These are phyloP conservation scores for Symbiodinium natans DNA, from an alignment of 73 alveolate genomes.

Conservation along the genomic window DNA sequence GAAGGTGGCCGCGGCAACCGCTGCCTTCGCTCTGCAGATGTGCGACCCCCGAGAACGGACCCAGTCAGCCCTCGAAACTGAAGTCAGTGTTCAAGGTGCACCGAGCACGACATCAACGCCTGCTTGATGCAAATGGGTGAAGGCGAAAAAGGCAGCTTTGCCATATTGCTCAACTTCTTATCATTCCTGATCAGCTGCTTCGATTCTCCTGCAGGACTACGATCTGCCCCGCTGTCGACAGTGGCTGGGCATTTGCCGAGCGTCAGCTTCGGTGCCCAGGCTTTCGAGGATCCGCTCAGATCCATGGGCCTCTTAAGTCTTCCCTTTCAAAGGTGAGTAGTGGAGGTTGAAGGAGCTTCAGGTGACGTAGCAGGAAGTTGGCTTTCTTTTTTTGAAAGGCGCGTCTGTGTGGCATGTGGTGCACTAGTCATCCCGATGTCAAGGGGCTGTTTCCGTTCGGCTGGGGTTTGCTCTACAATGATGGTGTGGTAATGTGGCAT, in stretches of 20 bases:
- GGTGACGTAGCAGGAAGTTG: no score
- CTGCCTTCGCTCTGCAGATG: slow-evolving; percentile 43
- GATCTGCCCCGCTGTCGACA: not conserved
- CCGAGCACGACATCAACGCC: slow-evolving; percentile 62
- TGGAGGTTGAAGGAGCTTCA: no score
- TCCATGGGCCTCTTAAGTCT: no score
- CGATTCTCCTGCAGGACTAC: not conserved
- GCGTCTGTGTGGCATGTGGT: no score
- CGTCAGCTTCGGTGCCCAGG: slow-evolving; percentile 77
- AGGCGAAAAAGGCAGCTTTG: slow-evolving; percentile 44
- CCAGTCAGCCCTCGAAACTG: not conserved
- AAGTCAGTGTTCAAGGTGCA: slow-evolving; percentile 9
- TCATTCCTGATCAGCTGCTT: not conserved
- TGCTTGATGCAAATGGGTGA: slow-evolving; percentile 26
- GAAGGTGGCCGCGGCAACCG: slow-evolving; percentile 56
- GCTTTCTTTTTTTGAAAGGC: not conserved
- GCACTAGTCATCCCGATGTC: no score
- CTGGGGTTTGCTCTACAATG: slow-evolving; percentile 76
- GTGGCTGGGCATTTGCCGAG: slow-evolving; percentile 56
- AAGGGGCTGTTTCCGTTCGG: slow-evolving; percentile 48
- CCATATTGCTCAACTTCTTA: not conserved
- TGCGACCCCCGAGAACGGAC: not conserved
- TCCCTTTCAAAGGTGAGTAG: no score
- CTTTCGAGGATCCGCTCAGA: slow-evolving; percentile 33
- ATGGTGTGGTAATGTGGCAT: no score